Evolutionary conservation across 352 stramenopile genomes (phyloP), one percentile per base, ranked within the genome.

Genomic region (Thalassiosira exigua): DNA sequence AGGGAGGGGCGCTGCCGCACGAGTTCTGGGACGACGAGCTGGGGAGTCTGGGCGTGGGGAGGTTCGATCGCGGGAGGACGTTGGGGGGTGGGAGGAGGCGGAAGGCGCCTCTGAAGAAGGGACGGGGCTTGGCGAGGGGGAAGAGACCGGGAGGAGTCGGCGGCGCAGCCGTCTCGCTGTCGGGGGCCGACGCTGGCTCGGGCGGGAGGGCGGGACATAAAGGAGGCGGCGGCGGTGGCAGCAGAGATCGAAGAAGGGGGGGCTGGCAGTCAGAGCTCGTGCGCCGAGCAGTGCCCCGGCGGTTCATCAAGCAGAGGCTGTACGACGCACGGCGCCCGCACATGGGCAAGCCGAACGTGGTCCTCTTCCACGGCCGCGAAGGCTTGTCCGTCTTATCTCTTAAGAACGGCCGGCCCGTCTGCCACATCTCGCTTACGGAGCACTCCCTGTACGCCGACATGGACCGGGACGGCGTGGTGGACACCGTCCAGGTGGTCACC

Each of bases 391-490:
- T 94, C 39, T 59, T 88, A 30, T 94, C 89, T 9, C 48, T 92
- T 0, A 87, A 88, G 62, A 92, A 94, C 80, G 89, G 89, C 17
- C 62, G 67, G 9, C 65, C 79, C 4, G 52, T 94, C 11, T 94
- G 89, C 52, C 89, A 92, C 46, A 62, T 92, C 56, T 85, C 80
- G 7, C 52, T 94, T 0, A 70, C 81, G 46, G 84, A 92, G 54
- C 77, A 91, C 52, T 74, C 78, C 1, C 59, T 92, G 19, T 91
- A 94, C 70, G 70, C 85, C 5, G 89, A 94, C 41, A 72, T 94
- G 27, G 86, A 94, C 67, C 73, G 81, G 52, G 86, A 94, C 68
- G 86, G 86, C 27, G 62, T 72, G 4, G 46, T 94, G 12, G 86
- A 94, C 62, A 81, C 79, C 51, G 69, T 94, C 7, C 82, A 92